A percentile compares a stretch with the other conserved stretches of the same genome.
Conservation (phyloP, 1,284 basidiomycete species). For the Phaffia rhodozyma region DNA sequence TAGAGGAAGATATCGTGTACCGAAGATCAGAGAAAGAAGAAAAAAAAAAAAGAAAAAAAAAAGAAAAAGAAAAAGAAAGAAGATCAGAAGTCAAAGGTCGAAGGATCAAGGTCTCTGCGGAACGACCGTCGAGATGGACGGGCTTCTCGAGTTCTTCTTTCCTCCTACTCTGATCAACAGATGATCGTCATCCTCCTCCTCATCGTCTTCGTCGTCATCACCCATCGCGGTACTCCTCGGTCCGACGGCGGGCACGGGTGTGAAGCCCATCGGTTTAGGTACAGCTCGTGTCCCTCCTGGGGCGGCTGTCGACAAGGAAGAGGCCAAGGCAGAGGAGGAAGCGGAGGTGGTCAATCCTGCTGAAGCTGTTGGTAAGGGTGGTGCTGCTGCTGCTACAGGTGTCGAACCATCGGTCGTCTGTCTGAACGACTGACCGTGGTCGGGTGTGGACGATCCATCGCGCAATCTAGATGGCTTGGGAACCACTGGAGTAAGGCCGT, state of each 20-base stretch:
- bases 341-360: neutral
- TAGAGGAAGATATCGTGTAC: neutral
- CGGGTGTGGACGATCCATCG: neutral
- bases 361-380: neutral
- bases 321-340: conserved; percentile 9
- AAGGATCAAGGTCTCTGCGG: neutral
- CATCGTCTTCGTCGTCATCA: conserved; percentile 2
- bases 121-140: conserved; percentile 11
- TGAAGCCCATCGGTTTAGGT: neutral
- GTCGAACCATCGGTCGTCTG: neutral
- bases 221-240: neutral
- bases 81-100: too few relatives aligned
- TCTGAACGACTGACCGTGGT: neutral
- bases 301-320: conserved; percentile 4
- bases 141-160: neutral
- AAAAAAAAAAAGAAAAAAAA: neutral
- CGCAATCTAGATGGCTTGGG: neutral
- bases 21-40: neutral
- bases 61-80: neutral
- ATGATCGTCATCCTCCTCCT: conserved; percentile 2
- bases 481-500: neutral
- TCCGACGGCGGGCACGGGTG: neutral
- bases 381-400: neutral
- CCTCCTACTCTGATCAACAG: conserved; percentile 1
- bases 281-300: conserved; percentile 5